Evolutionary conservation across 805 yeast genomes (phyloP).

Genomic region (Suhomyces pyralidae): DNA sequence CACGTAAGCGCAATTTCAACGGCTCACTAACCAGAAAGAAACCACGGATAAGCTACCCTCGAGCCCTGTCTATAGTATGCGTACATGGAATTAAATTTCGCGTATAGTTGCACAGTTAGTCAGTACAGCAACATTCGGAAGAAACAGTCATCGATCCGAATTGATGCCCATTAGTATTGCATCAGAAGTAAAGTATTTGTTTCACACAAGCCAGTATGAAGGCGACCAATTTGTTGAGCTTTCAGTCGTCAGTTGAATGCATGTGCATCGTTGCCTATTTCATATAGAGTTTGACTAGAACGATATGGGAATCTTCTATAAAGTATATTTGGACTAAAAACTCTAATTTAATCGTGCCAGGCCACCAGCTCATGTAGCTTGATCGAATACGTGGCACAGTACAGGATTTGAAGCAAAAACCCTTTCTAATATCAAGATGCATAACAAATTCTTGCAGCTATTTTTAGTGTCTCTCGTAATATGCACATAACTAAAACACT

Average conservation of each 20-base stretch:
- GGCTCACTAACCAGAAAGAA: not conserved
- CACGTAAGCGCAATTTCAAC: not conserved
- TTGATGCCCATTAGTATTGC: not conserved
- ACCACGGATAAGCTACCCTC: not conserved
- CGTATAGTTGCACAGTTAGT: not conserved
- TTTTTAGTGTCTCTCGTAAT: not conserved
- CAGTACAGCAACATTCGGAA: not conserved
- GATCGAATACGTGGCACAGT: not conserved
- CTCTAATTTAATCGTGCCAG: not conserved
- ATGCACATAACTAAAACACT: not conserved
- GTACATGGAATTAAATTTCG: not conserved
- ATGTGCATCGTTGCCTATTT: not conserved
- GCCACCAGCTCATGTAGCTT: not conserved
- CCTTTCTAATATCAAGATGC: not conserved
- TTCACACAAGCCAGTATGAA: not conserved
- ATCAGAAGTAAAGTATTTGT: not conserved
- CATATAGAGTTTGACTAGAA: not conserved
- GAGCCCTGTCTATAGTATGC: not conserved
- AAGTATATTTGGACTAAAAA: not conserved
- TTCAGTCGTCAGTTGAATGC: not conserved
- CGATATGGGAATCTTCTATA: not conserved
- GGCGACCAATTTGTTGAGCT: not conserved
- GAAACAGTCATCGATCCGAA: not conserved
- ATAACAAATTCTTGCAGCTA: not conserved
- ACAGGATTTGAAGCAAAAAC: not conserved